Evolutionary conservation across 2,329 filamentous ascomycete genomes (phyloP).

Genomic region (Colletotrichum lupini): DNA sequence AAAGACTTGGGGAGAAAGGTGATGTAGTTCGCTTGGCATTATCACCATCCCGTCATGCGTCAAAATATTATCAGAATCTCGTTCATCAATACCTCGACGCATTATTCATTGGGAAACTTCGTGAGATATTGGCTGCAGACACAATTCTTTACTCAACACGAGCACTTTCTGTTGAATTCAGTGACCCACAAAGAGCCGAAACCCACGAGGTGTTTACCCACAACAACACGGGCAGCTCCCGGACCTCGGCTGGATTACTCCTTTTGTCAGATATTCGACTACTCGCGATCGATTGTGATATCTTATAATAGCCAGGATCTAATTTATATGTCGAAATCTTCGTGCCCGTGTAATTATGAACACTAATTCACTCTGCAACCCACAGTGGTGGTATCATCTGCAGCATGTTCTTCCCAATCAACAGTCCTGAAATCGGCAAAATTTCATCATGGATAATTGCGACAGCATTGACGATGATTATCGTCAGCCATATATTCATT

Average conservation of each 20-base stretch:
- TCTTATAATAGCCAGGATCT: background rate
- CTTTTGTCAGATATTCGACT: background rate
- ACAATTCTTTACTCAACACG: background rate
- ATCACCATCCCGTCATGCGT: too few species aligned
- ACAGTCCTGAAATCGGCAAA: too few species aligned
- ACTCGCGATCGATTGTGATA: background rate
- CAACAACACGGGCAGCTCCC: background rate
- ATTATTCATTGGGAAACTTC: background rate
- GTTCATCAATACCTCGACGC: too few species aligned
- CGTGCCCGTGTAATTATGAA: too few species aligned
- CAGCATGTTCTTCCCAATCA: background rate
- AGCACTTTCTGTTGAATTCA: background rate
- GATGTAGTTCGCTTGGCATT: too few species aligned
- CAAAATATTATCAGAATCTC: too few species aligned
- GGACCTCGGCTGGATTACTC: slow-evolving; percentile 1
- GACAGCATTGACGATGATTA: background rate
- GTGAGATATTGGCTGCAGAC: too few species aligned
- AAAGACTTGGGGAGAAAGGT: too few species aligned
- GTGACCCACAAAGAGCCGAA: slow-evolving; percentile 10
- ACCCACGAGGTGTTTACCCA: background rate
- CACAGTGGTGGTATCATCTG: too few species aligned
- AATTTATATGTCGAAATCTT: background rate
- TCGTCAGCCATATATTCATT: background rate
- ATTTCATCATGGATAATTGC: background rate
- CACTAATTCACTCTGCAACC: too few species aligned